Conservation (phyloP, 805 yeast species). For the Saccharomycopsis malanga region DNA sequence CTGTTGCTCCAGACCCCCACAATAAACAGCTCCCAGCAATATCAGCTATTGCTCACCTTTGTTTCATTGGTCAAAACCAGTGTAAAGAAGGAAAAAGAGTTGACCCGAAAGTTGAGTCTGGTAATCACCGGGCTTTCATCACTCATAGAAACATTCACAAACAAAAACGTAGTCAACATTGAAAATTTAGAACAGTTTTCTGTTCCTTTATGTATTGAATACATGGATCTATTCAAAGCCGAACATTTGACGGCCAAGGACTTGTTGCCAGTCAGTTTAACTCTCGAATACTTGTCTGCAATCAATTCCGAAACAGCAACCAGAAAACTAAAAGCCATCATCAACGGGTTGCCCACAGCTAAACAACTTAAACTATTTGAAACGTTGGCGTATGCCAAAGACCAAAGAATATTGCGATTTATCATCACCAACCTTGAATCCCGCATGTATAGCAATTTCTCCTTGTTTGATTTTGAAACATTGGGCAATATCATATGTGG, state of each 20-base stretch:
- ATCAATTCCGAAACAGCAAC: background rate
- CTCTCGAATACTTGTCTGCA: background rate
- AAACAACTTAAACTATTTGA: constrained; percentile 16
- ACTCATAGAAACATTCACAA: too few relatives aligned
- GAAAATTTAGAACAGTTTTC: background rate
- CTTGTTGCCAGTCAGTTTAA: background rate
- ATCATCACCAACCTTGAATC: constrained; percentile 10
- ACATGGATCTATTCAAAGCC: constrained; percentile 6
- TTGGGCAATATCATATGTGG: constrained; percentile 3
- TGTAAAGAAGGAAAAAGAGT: too few relatives aligned
- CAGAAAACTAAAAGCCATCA: background rate
- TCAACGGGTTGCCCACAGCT: constrained; percentile 3
- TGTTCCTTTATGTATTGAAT: constrained; percentile 5
- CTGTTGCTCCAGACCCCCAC: too few relatives aligned
- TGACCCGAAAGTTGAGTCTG: too few relatives aligned
- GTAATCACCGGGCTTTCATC: too few relatives aligned
- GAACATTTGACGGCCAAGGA: background rate
- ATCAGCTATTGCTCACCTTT: too few relatives aligned
- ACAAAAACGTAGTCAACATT: too few relatives aligned
- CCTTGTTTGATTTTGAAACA: constrained; percentile 3
- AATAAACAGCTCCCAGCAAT: too few relatives aligned
- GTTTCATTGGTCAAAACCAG: too few relatives aligned
- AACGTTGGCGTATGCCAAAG: background rate
- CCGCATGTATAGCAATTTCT: constrained; percentile 12
- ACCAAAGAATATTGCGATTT: background rate